phyloP scores from a whole-genome alignment of 177 flowering plant species.

The Vitis hybrid region DNA sequence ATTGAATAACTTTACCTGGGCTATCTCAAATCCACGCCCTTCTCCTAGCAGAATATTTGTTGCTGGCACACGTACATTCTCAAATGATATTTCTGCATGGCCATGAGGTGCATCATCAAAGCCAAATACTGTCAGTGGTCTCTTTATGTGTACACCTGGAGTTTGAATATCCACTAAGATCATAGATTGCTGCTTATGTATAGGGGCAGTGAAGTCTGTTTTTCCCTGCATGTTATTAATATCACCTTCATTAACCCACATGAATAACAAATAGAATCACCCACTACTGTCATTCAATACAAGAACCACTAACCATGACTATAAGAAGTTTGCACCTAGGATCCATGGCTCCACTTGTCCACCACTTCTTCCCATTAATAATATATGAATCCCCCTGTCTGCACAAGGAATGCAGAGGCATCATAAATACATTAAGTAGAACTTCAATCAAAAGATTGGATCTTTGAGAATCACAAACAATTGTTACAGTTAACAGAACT shows the following conservation, averaged over 20 bases:
- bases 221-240: conserved; percentile 67
- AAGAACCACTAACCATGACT: conserved; percentile 76
- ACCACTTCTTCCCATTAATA: conserved; percentile 93
- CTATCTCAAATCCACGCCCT: conserved; percentile 99
- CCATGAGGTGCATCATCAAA: conserved; percentile 99
- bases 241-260: conserved; percentile 3
- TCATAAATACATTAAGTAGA: not conserved
- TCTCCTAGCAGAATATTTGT: conserved; percentile 87
- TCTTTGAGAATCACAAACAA: not conserved
- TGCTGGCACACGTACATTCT: conserved; percentile 80
- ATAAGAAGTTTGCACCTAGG: conserved; percentile 93
- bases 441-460: not conserved
- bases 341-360: conserved; percentile 99
- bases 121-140: conserved; percentile 92
- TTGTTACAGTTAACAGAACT: not conserved
- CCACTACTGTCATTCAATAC: not conserved
- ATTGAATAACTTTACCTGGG: conserved; percentile 61
- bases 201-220: conserved; percentile 75
- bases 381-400: conserved; percentile 85
- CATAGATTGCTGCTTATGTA: conserved; percentile 96
- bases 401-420: conserved; percentile 6
- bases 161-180: conserved; percentile 80
- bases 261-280: conserved; percentile 1
- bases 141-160: conserved; percentile 74
- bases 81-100: conserved; percentile 86